Evolutionary conservation across 768 basidiomycete genomes (phyloP), one percentile per base, ranked within the genome.

Genomic region (Tubosaeta brunneosetosa): DNA sequence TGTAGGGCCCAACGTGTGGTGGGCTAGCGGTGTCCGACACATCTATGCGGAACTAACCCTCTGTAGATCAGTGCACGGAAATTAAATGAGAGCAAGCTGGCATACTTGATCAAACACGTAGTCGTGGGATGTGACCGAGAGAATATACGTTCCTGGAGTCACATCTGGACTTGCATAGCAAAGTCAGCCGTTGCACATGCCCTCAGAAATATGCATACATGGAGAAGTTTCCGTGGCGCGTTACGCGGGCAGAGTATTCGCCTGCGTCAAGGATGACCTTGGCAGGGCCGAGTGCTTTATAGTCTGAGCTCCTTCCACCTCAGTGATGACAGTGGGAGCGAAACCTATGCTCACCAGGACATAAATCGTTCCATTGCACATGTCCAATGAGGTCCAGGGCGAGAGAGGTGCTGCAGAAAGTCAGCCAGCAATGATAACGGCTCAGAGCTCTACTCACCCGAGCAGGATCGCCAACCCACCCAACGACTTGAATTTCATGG

Each of bases 331-430:
- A 37, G 34, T 59, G 63, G 48, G 13, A 25, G 34, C 3, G 49
- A 36, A 31, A 52, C 22, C 29, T 36, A 37, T 27, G 55, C 67
- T 58, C 49, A 88, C 88, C 73, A 40, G 76, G 72, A 72, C 87
- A 89, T 8, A 82, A 56, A n/a, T 81, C 79, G 66, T 86, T 90
- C 85, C 86, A 89, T 43, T 77, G 73, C 11, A 91, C 69, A 45
- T 74, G 76, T 57, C 89, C 89, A 3, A 68, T 60, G 44, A 91
- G 59, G 62, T 88, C 84, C 8, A 82, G 56, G 11, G 82, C 81
- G 44, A 70, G 64, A 44, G 66, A 60, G 47, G 49, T 40, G 40
- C 66, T 57, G 27, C 27, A 22, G 8, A 47, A 48, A 40, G 51
- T 45, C 32, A 53, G 53, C n/a, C 22, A 34, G 17, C 36, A 49